Conservation (phyloP, 1,284 basidiomycete genomes). For the Ceratobasidium sp. region DNA sequence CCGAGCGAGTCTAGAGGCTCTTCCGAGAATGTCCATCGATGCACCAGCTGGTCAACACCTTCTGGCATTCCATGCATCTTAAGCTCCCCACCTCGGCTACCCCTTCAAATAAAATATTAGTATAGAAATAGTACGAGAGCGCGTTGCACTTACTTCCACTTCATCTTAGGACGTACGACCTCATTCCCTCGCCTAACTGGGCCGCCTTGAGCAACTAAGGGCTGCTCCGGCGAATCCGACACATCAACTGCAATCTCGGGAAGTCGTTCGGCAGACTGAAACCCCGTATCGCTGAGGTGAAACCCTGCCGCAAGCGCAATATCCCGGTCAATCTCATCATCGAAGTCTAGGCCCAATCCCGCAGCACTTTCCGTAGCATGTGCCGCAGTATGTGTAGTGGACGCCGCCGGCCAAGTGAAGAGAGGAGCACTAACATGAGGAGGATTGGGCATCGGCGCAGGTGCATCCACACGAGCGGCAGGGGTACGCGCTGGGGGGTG, state of each 20-base stretch:
- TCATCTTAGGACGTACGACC: background rate
- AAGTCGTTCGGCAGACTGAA: slow-evolving; percentile 4
- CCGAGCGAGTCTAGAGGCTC: background rate
- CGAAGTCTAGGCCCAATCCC: background rate
- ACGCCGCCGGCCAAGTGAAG: background rate
- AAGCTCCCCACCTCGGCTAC: background rate
- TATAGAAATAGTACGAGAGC: background rate
- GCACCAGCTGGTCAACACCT: background rate
- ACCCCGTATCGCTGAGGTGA: background rate
- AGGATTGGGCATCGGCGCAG: background rate
- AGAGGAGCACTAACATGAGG: background rate
- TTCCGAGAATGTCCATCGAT: slow-evolving; percentile 1
- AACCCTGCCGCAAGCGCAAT: background rate
- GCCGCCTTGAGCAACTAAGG: background rate
- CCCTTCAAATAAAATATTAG: background rate
- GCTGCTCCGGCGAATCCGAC: background rate
- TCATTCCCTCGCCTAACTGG: background rate
- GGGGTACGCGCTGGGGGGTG: background rate
- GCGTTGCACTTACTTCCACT: background rate
- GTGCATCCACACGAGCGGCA: background rate
- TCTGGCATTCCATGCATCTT: background rate
- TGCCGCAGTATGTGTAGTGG: background rate
- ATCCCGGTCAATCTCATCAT: background rate
- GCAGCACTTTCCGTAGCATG: background rate
- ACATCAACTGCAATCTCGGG: background rate